Percentiles rank a stretch among this genome's conserved stretches.
Evolutionary conservation across 2,329 filamentous ascomycete genomes (phyloP).

Genomic region (Fusarium sp.): DNA sequence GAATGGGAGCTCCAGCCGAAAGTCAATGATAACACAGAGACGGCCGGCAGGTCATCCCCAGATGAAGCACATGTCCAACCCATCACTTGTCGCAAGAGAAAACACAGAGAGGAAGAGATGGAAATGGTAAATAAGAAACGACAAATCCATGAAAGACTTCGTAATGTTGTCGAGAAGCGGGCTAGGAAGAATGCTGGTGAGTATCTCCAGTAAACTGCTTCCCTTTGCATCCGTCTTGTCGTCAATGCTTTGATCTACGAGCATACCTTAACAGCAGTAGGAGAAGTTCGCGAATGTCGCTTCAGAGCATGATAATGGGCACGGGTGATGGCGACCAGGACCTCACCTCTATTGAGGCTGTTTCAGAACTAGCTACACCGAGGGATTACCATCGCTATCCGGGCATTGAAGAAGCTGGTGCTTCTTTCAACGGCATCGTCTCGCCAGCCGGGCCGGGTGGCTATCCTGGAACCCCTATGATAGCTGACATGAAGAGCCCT

Average conservation of each 20-base stretch:
- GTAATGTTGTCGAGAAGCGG: conserved; percentile 53
- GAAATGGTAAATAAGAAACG: conserved; percentile 49
- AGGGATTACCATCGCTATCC: conserved; percentile 53
- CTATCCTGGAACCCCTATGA: conserved; percentile 49
- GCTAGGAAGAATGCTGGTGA: conserved; percentile 48
- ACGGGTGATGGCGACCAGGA: conserved; percentile 55
- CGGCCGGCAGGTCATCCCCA: background rate
- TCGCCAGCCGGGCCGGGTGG: conserved; percentile 30
- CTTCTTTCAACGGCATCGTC: conserved; percentile 51
- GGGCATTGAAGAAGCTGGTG: conserved; percentile 53
- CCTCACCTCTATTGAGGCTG: conserved; percentile 54
- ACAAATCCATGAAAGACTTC: conserved; percentile 54
- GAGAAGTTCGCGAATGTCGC: conserved; percentile 57
- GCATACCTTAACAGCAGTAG: conserved; percentile 58
- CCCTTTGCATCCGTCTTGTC: conserved; percentile 57
- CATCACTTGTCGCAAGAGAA: conserved; percentile 32
- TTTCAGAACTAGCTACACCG: conserved; percentile 59
- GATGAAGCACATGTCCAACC: conserved; percentile 5
- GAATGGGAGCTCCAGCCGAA: conserved; percentile 47
- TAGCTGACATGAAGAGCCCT: conserved; percentile 54
- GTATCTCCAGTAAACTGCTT: conserved; percentile 50
- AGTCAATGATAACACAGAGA: background rate
- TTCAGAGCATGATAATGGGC: conserved; percentile 58
- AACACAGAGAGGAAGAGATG: conserved; percentile 3
- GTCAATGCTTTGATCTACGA: conserved; percentile 57